Evolutionary conservation across 2,329 filamentous ascomycete species (phyloP).

Genomic region (Lachnellula hyalina): DNA sequence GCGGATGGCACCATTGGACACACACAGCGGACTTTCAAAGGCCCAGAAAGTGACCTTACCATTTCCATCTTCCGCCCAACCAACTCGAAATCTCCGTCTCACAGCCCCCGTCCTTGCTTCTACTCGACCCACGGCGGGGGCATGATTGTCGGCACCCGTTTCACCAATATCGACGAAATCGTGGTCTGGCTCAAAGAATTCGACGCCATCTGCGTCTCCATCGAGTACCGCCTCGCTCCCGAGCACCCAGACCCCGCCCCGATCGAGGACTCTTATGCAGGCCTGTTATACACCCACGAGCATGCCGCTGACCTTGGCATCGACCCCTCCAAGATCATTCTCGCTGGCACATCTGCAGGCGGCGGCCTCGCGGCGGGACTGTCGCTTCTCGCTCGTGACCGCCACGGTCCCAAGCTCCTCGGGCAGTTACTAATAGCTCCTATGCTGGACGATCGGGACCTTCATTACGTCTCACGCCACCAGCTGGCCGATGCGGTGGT

Average conservation of each 20-base stretch:
- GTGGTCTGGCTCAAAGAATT: conserved; percentile 44
- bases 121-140: conserved; percentile 48
- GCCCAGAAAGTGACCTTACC: background rate
- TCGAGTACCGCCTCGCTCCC: conserved; percentile 8
- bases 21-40: too few relatives aligned
- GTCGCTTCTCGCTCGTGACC: conserved; percentile 42
- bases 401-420: conserved; percentile 31
- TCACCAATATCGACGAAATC: conserved; percentile 28
- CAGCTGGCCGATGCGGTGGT: conserved; percentile 30
- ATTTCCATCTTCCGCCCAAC: background rate
- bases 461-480: conserved; percentile 24
- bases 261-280: conserved; percentile 39
- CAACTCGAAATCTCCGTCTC: background rate
- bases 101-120: background rate
- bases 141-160: conserved; percentile 21
- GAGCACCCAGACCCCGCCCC: conserved; percentile 4
- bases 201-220: conserved; percentile 41
- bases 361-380: conserved; percentile 51
- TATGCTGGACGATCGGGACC: conserved; percentile 36
- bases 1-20: too few relatives aligned
- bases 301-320: conserved; percentile 36
- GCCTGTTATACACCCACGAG: conserved; percentile 40
- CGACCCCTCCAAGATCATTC: conserved; percentile 42
- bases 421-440: conserved; percentile 37
- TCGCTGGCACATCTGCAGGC: conserved; percentile 51